These are phyloP conservation scores for Oryza punctata DNA, from an alignment of 176 grass and related monocot species.

Conservation along the genomic window DNA sequence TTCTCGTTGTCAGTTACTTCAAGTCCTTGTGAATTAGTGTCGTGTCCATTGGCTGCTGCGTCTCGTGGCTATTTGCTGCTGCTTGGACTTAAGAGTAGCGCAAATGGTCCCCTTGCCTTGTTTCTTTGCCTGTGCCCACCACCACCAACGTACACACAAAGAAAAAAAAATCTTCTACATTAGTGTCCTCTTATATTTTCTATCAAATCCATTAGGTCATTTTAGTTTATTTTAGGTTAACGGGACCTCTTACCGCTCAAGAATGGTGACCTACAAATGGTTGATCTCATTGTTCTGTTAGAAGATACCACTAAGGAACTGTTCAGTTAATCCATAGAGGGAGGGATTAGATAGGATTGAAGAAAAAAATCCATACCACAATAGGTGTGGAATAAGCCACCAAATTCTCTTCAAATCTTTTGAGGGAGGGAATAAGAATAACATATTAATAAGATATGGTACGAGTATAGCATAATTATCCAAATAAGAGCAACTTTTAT, in stretches of 20 bases:
- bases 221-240: neutral
- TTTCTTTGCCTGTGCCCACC: neutral
- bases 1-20: slow-evolving; percentile 34
- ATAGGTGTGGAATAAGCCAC: no score
- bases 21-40: slow-evolving; percentile 19
- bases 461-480: no score
- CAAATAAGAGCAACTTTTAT: no score
- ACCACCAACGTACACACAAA: neutral
- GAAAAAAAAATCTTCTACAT: neutral
- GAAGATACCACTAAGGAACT: no score
- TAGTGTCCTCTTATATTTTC: neutral
- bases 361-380: no score
- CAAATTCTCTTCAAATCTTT: no score
- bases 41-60: neutral
- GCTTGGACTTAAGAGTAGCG: slow-evolving; percentile 1
- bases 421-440: no score
- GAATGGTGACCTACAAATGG: neutral
- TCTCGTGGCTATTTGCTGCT: neutral
- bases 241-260: neutral
- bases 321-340: no score
- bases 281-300: neutral
- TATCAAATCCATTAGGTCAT: neutral
- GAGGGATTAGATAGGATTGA: no score
- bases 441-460: no score
- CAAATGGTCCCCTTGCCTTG: slow-evolving; percentile 34